Base-by-base conservation (phyloP, 257 asterid species). In the Capsicum pubescens region DNA sequence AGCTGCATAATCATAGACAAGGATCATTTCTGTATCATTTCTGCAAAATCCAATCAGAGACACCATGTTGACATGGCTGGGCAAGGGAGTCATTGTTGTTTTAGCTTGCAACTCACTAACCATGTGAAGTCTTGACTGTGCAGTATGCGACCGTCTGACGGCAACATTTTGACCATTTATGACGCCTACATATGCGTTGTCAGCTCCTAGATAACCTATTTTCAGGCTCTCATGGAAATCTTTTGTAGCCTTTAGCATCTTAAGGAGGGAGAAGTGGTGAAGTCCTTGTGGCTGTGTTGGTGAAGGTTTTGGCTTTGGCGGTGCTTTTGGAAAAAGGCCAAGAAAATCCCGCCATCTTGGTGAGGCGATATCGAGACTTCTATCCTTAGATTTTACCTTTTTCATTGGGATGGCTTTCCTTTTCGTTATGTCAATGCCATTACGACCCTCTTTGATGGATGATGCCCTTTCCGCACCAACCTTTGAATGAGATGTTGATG, bases 331-430 rank as follows among this genome's bases (percentile, higher is more conserved):
- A 19, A 89, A 72, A 83, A 89, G 8, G 19, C 93, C 90, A 3
- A 91, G 87, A 13, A 86, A 86, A 32, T 87, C 87, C 95, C 95
- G 87, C 97, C 94, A 90, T 91, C 92, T 87, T 85, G 85, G 83
- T 58, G 85, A 36, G 7, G 87, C 78, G n/a, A 44, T 80, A 80
- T 56, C 72, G 63, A 88, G 83, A 55, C 80, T 86, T 48, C 13
- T 89, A 21, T 86, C 88, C 90, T 80, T 90, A 67, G 12, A 67
- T 88, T 85, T 90, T 56, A 72, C 26, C 83, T 86, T 88, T 21
- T 58, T 74, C 61, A 36, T 89, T 80, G 80, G 84, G 79, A 68
- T 82, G 77, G 87, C 90, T 56, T 84, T 82, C 83, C 90, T 89
- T 83, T 85, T 83, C 15, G 52, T 84, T 81, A 81, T 70, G 19